Evolutionary conservation across 1,139 yeast species (phyloP), one percentile per base, ranked within the genome.

Genomic region (Lodderomyces metapsilosis): DNA sequence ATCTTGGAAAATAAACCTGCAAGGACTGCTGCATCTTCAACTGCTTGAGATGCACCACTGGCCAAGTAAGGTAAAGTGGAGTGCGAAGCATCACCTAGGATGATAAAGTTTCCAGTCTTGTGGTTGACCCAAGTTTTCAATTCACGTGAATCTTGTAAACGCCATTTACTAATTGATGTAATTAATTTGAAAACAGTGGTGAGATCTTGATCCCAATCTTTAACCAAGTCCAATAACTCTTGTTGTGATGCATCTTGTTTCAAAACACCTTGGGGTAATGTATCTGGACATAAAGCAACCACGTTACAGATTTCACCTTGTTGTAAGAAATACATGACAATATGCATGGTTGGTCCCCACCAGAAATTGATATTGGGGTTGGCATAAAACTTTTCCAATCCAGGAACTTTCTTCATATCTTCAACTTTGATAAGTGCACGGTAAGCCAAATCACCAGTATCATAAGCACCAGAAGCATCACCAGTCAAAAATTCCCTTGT

Each of bases 31-130:
- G 58, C 52, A 44, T 59, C 64, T 47, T 59, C 74, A 40, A 68
- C 56, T 1, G 73, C 72, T 48, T 64, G 67, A 3, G 67, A 68
- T 10, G 73, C 73, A 13, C 74, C 74, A 39, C 63, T 66, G 7
- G 71, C 68, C 39, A 67, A 54, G 49, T 67, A 68, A 4, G 74
- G 44, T 48, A 68, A 52, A 45, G 68, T 68, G 3, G 73, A 64
- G 48, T 68, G 74, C 18, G 66, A 62, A 2, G 70, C 62, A 49
- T 66, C 74, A n/a, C 71, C 71, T 13, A 66, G 38, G 23, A 66
- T 51, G 15, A 59, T 61, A 18, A 64, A 53, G 20, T 49, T 51
- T n/a, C 52, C 57, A 18, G 45, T 45, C 16, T 47, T 45, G 24
- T 13, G n/a, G 39, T 43, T 55, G 22, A 50, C 48, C 55, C 55